These are phyloP conservation scores for Tolypocladium inflatum DNA, from an alignment of 2,329 filamentous ascomycete genomes.

Conservation along the genomic window DNA sequence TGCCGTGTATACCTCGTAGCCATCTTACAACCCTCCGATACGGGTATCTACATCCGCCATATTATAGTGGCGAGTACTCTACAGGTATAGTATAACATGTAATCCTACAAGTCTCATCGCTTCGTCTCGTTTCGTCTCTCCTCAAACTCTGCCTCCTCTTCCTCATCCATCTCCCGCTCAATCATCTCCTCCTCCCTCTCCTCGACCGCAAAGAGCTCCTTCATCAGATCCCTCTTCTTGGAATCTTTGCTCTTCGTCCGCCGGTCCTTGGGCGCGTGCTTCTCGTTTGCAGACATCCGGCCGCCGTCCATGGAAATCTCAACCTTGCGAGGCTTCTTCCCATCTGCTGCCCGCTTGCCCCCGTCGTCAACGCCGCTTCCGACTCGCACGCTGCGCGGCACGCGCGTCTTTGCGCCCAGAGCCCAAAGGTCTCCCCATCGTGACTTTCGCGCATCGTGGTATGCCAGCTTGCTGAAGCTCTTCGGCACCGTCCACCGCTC, in stretches of 20 bases:
- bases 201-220: constrained; percentile 28
- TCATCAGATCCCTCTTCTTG: constrained; percentile 27
- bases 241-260: constrained; percentile 31
- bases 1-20: background rate
- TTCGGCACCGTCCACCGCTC: constrained; percentile 91
- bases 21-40: background rate
- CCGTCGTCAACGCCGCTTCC: constrained; percentile 41
- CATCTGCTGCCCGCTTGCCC: constrained; percentile 31
- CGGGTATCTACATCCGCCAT: background rate
- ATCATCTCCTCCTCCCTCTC: constrained; percentile 19
- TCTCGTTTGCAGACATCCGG: constrained; percentile 29
- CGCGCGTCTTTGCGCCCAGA: constrained; percentile 80
- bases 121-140: constrained; percentile 2
- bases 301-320: constrained; percentile 20
- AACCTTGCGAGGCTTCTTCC: constrained; percentile 31
- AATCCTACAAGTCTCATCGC: background rate
- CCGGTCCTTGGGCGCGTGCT: constrained; percentile 22
- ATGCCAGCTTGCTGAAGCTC: constrained; percentile 71
- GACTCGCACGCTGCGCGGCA: constrained; percentile 49
- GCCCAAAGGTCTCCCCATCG: constrained; percentile 94
- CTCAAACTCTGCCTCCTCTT: constrained; percentile 16
- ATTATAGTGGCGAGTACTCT: background rate
- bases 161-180: constrained; percentile 20
- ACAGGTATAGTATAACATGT: background rate
- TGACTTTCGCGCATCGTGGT: constrained; percentile 85